Evolutionary conservation across 2,329 filamentous ascomycete species (phyloP), one percentile per base, ranked within the genome.

Genomic region (Aspergillus eucalypticola): DNA sequence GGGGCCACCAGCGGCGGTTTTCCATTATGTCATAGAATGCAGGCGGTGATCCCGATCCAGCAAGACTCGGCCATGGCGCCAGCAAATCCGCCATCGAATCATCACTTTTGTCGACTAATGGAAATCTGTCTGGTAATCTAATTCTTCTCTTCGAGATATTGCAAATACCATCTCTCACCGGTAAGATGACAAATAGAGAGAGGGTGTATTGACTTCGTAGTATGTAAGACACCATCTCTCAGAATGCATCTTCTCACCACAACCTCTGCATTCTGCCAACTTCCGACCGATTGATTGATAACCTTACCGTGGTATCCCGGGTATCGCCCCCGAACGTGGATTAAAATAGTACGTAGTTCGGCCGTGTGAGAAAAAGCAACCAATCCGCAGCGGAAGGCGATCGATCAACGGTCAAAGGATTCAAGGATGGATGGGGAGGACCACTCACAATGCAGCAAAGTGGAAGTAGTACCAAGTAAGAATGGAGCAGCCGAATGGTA

Each of bases 1-100:
- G 60, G 61, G 63, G 51, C 38, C 17, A 54, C 35, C 50, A 51
- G 59, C 46, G 56, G 54, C 49, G 61, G 58, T 59, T 66, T 67
- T 65, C 50, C 61, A 67, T 67, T 67, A 67, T 65, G 66, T 67
- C 66, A 67, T 64, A 67, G 58, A 66, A 67, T 61, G 60, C 62
- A 55, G 55, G 58, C 55, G 58, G 58, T 56, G 61, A 66, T 62
- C 63, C 54, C 53, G 41, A 54, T 50, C 52, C 25, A 49, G 27
- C 46, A 50, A 56, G 38, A 32, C 23, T n/a, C 38, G 56, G 41
- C 48, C 23, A 54, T 39, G 50, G 46, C 55, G 21, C 27, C 35
- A 44, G 25, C 17, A 55, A 44, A 39, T 17, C 17, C 52, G 35
- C 25, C 42, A 38, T 51, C 53, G 35, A 55, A 55, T 55, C 53